Evolutionary conservation across 2,329 filamentous ascomycete genomes (phyloP), one percentile per base, ranked within the genome.

Genomic region (Fusarium sp.): DNA sequence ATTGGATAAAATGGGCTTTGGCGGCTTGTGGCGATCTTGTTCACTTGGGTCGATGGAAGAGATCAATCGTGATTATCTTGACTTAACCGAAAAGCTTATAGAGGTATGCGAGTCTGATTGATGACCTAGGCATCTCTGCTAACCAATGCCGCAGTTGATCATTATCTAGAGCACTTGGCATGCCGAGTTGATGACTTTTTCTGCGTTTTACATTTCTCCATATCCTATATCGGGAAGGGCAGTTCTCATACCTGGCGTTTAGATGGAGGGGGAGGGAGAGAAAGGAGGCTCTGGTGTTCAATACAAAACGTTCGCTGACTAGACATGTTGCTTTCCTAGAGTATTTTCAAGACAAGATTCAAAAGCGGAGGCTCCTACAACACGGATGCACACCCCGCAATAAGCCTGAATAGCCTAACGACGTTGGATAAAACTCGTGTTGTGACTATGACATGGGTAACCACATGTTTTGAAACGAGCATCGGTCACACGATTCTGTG

Each of bases 1-100:
- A 3, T 83, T 93, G 10, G 87, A 90, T 40, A 87, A 88, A 4
- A 87, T 90, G 80, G 91, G 91, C 2, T 92, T 93, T 70, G 86
- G 87, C 10, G 91, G 91, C 0, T 82, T 93, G 2, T 92, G 90
- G 90, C 86, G 87, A 27, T 86, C 86, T 6, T 89, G 88, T 68
- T 88, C 87, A 1, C 86, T 88, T 62, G 86, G 84, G 36, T 84
- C 86, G 18, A 81, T 82, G 35, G 85, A 79, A 13, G 78, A 79
- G 14, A 61, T 79, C 2, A 77, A 79, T 50, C 68, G 68, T 13
- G 59, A 74, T 20, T 78, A 87, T 75, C 87, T 90, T 64, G 81
- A 82, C 54, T 79, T 91, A 54, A 91, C 88, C 3, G 89, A 91
- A 78, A 89, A 88, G 80, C 82, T 92, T 36, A 91, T 91, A 73